These are phyloP conservation scores for Solanum pinnatisectum DNA, from an alignment of 257 asterid species.

Conservation along the genomic window DNA sequence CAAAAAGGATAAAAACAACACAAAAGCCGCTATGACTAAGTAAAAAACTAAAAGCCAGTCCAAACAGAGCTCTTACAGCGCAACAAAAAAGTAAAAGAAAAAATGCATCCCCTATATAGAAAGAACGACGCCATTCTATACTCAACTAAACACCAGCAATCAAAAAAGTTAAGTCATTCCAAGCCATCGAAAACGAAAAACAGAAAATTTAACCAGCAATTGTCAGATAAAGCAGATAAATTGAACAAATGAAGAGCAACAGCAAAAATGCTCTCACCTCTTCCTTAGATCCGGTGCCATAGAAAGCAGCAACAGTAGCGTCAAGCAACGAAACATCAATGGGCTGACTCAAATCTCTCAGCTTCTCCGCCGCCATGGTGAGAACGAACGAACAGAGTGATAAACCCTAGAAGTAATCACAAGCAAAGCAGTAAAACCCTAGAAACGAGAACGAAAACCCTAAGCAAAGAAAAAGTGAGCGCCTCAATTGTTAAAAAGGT, in stretches of 20 bases:
- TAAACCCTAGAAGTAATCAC: constrained; percentile 23
- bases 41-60: background rate
- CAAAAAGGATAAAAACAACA: background rate
- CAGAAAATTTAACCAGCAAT: background rate
- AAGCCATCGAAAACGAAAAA: background rate
- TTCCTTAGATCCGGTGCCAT: constrained; percentile 97
- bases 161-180: background rate
- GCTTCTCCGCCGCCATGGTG: constrained; percentile 79
- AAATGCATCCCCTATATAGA: background rate
- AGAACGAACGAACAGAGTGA: constrained; percentile 14
- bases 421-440: constrained; percentile 13
- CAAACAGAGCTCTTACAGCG: background rate
- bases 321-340: constrained; percentile 78
- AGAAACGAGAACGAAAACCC: background rate
- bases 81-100: background rate
- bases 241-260: background rate
- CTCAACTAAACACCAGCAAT: background rate
- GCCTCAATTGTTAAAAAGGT: background rate
- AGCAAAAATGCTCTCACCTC: constrained; percentile 43
- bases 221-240: background rate
- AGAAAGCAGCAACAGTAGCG: constrained; percentile 88
- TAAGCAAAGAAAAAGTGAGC: background rate
- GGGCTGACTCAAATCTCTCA: constrained; percentile 86
- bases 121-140: background rate
- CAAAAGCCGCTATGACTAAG: background rate